These are phyloP conservation scores for Candida freyschussii DNA, from an alignment of 1,139 yeast species.

Conservation along the genomic window DNA sequence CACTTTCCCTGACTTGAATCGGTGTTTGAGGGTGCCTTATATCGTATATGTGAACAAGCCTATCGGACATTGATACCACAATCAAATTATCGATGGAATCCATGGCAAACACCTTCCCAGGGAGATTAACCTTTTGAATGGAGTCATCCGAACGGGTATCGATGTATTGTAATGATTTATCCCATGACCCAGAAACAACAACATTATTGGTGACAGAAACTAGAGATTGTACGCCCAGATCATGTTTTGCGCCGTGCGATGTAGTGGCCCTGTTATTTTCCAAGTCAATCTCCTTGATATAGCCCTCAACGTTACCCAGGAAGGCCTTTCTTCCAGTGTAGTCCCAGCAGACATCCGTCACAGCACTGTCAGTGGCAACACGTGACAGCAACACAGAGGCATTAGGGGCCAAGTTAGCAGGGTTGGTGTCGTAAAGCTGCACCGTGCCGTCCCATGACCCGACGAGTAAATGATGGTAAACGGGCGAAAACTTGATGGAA, in stretches of 20 bases:
- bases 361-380: slow-evolving; percentile 9
- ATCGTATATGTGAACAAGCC: slow-evolving; percentile 57
- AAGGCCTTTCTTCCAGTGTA: slow-evolving; percentile 25
- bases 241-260: slow-evolving; percentile 9
- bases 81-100: slow-evolving; percentile 43
- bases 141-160: slow-evolving; percentile 30
- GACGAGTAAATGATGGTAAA: slow-evolving; percentile 32
- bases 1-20: slow-evolving; percentile 55
- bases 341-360: slow-evolving; percentile 23
- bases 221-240: slow-evolving; percentile 19
- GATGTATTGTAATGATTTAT: slow-evolving; percentile 39
- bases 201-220: slow-evolving; percentile 9
- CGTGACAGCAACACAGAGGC: slow-evolving; percentile 3
- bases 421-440: slow-evolving; percentile 32
- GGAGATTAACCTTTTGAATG: slow-evolving; percentile 25
- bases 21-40: slow-evolving; percentile 42
- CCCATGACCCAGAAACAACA: slow-evolving; percentile 50
- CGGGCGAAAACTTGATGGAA: slow-evolving; percentile 32
- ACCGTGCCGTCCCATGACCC: slow-evolving; percentile 41
- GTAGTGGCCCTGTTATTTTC: slow-evolving; percentile 31
- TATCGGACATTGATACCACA: slow-evolving; percentile 53
- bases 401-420: not conserved
- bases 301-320: slow-evolving; percentile 40
- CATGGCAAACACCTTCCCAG: slow-evolving; percentile 61
- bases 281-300: slow-evolving; percentile 37